Evolutionary conservation across 2,329 filamentous ascomycete species (phyloP), one percentile per base, ranked within the genome.

Genomic region (Fusarium nisikadoi): DNA sequence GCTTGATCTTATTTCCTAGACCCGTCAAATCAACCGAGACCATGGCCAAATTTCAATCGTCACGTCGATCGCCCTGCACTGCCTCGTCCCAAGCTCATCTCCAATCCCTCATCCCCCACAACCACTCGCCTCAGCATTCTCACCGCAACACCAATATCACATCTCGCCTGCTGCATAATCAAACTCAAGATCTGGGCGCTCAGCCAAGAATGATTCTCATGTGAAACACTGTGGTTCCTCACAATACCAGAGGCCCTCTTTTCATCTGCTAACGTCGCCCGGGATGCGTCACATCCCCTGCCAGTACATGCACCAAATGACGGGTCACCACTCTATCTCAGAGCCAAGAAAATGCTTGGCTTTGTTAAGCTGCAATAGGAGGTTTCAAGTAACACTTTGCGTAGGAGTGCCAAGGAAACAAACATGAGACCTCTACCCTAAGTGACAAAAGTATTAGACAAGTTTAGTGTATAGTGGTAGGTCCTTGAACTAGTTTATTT

Each of bases 21-120:
- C 60, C 56, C 57, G 29, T 39, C 60, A 49, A 71, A 45, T 53
- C 46, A 31, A 47, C 57, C 68, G 55, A 68, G 65, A 47, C 50
- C 50, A 50, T 27, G 59, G 56, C 38, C 65, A 77, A 76, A 79
- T 78, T 78, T 78, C 71, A 76, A 79, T 79, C 75, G 75, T 65
- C 77, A 69, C 56, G 63, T 63, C 45, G 75, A 77, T 77, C 76
- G 33, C 41, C 62, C 29, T 59, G 52, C 42, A 70, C 43, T 56
- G 43, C 42, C 54, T 65, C 35, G 19, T 25, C 23, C 13, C 49
- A 52, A 52, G 33, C 23, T 52, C 49, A 35, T 53, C 19, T 12
- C 49, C 49, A 35, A 65, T 38, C 49, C 14, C 33, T 55, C 45
- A 65, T 41, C 38, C 25, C n/a, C 53, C 56, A 47, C 29, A 62